A percentile compares a stretch with the other conserved stretches of the same genome.
Conservation (phyloP, 305 asterid species). For the Ajuga reptans region DNA sequence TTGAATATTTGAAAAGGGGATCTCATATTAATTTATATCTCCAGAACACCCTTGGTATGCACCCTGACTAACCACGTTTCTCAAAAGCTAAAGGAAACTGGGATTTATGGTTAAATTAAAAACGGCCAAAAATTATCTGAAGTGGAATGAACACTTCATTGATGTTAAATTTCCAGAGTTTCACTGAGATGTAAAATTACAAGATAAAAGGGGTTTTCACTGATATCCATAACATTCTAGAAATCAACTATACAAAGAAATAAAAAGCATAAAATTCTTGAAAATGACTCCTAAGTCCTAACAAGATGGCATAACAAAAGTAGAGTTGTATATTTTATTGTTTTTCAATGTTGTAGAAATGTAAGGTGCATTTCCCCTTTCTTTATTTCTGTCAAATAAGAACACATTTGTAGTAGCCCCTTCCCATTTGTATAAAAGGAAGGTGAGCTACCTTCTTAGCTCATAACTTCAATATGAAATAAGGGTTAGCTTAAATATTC, state of each 20-base stretch:
- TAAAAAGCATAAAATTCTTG: background rate
- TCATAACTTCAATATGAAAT: too few relatives aligned
- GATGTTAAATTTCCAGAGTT: background rate
- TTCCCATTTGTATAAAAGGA: too few relatives aligned
- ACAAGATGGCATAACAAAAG: constrained; percentile 2
- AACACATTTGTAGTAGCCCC: too few relatives aligned
- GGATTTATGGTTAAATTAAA: background rate
- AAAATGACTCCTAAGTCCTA: background rate
- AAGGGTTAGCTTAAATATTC: too few relatives aligned
- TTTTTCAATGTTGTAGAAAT: too few relatives aligned
- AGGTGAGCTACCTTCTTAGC: too few relatives aligned
- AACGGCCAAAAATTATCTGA: background rate
- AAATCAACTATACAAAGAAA: background rate
- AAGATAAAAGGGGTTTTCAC: background rate
- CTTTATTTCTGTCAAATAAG: too few relatives aligned
- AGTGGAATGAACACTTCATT: background rate
- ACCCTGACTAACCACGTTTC: background rate
- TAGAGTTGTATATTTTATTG: background rate
- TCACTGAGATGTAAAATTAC: background rate
- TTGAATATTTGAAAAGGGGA: background rate
- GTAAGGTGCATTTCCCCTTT: too few relatives aligned
- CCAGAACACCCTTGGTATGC: background rate
- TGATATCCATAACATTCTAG: background rate
- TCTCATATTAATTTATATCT: background rate
- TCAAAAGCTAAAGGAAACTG: background rate